Evolutionary conservation across 495 filamentous ascomycete genomes (phyloP).

Genomic region (Xylaria cubensis): DNA sequence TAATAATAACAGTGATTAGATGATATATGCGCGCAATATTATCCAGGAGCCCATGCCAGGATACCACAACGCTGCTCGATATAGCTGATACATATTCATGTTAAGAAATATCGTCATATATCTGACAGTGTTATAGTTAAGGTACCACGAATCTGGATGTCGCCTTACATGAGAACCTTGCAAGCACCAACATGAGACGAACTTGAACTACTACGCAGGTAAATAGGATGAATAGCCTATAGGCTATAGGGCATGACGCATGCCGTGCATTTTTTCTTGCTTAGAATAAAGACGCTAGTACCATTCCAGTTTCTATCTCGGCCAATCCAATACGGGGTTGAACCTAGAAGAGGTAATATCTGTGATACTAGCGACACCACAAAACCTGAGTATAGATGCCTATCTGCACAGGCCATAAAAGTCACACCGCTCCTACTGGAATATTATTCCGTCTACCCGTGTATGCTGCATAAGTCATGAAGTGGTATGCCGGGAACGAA

Average conservation of each 20-base stretch:
- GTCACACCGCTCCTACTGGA: neutral
- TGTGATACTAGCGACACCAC: neutral
- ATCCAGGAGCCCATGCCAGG: slow-evolving; percentile 2
- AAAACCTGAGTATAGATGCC: neutral
- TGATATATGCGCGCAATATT: neutral
- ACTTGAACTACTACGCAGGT: neutral
- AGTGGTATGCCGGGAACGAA: neutral
- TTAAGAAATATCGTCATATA: neutral
- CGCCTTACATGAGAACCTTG: slow-evolving; percentile 9
- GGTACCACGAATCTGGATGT: neutral
- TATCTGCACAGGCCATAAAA: neutral
- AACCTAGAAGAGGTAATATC: slow-evolving; percentile 6
- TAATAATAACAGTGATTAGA: neutral
- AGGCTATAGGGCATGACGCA: neutral
- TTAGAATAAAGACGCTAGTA: neutral
- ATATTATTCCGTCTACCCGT: neutral
- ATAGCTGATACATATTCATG: neutral
- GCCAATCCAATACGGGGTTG: slow-evolving; percentile 16
- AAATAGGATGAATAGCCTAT: slow-evolving; percentile 1
- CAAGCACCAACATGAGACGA: slow-evolving; percentile 1
- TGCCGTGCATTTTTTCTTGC: neutral
- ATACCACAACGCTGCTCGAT: neutral
- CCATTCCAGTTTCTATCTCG: neutral
- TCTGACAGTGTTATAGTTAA: neutral
- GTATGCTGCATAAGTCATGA: neutral